A percentile compares a stretch with the other conserved stretches of the same genome.
phyloP scores from a whole-genome alignment of 73 alveolate species.

The Paramecium sexaurelia region DNA sequence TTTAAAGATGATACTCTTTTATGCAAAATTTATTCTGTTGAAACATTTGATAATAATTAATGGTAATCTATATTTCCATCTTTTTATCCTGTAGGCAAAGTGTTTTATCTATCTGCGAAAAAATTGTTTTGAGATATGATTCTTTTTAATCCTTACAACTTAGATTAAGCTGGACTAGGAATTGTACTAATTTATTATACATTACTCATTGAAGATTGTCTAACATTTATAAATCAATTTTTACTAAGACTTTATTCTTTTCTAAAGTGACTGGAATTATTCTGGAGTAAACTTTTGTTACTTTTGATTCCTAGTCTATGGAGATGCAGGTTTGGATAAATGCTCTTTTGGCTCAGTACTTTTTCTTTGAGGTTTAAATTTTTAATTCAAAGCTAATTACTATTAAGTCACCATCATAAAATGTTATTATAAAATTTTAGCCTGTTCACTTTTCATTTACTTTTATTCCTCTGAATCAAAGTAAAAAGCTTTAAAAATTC shows the following conservation, averaged over 20 bases:
- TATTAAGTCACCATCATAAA: background rate
- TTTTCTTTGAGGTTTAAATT: background rate
- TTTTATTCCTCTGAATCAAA: conserved; percentile 9
- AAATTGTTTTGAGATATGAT: conserved; percentile 34
- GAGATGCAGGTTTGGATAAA: conserved; percentile 42
- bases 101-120: conserved; percentile 35
- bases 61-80: background rate
- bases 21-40: background rate
- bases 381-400: background rate
- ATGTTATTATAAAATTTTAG: background rate
- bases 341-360: conserved; percentile 27
- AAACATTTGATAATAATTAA: background rate
- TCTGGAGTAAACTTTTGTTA: conserved; percentile 32
- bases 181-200: background rate
- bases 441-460: conserved; percentile 34
- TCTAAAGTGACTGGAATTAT: background rate
- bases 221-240: background rate
- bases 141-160: conserved; percentile 40
- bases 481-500: conserved; percentile 29
- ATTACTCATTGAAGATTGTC: conserved; percentile 27
- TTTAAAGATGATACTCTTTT: conserved; percentile 47
- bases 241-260: conserved; percentile 41
- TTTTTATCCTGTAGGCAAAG: background rate
- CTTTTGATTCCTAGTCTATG: background rate
- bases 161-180: conserved; percentile 39